Evolutionary conservation across 2,329 filamentous ascomycete genomes (phyloP).

Genomic region (Fusarium dimerum): DNA sequence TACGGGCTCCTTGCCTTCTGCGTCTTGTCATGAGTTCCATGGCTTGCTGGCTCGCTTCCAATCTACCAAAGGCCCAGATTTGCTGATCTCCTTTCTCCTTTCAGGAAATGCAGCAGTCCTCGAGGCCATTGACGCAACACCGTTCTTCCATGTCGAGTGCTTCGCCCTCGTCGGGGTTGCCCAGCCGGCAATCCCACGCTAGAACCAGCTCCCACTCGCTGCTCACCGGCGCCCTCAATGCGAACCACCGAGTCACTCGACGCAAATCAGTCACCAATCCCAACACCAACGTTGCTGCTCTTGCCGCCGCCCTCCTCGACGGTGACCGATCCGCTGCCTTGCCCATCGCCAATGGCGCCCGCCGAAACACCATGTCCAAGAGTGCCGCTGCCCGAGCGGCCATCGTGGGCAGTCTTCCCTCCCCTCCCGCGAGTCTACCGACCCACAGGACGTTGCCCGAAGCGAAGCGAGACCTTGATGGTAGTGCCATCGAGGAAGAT

Average conservation of each 20-base stretch:
- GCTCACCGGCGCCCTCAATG: slow-evolving; percentile 74
- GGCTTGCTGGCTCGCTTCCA: slow-evolving; percentile 33
- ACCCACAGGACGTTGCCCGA: slow-evolving; percentile 54
- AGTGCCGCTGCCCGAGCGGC: slow-evolving; percentile 53
- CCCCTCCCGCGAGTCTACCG: slow-evolving; percentile 69
- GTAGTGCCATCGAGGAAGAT: slow-evolving; percentile 67
- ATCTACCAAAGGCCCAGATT: slow-evolving; percentile 34
- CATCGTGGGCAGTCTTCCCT: slow-evolving; percentile 57
- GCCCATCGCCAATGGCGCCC: slow-evolving; percentile 58
- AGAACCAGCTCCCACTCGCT: slow-evolving; percentile 82
- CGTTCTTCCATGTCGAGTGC: slow-evolving; percentile 61
- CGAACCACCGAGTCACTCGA: slow-evolving; percentile 82
- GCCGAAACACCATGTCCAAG: slow-evolving; percentile 72
- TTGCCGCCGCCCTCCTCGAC: slow-evolving; percentile 73
- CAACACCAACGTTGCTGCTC: slow-evolving; percentile 70
- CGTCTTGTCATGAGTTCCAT: slow-evolving; percentile 28
- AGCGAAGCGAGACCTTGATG: slow-evolving; percentile 51
- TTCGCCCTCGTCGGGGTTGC: slow-evolving; percentile 61
- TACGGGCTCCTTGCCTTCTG: slow-evolving; percentile 20
- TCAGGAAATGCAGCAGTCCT: slow-evolving; percentile 65
- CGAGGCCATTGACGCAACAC: slow-evolving; percentile 67
- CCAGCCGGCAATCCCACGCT: slow-evolving; percentile 62
- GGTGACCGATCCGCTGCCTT: slow-evolving; percentile 58
- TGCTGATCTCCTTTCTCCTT: slow-evolving; percentile 35
- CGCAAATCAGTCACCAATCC: slow-evolving; percentile 89